Evolutionary conservation across 495 filamentous ascomycete species (phyloP).

Genomic region (Echria macrotheca): DNA sequence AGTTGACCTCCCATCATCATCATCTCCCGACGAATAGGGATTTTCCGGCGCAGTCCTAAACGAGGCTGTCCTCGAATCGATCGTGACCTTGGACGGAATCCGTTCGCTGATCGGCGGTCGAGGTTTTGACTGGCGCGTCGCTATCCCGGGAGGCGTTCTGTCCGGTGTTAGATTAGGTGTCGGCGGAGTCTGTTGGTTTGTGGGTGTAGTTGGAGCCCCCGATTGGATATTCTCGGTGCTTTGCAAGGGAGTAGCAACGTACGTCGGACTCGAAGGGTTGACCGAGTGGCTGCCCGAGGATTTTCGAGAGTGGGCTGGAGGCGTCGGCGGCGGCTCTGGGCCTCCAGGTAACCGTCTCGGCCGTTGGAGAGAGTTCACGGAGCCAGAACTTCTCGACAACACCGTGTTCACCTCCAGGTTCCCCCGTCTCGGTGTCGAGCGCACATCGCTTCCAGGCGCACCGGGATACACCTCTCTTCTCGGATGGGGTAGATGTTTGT

Average conservation of each 20-base stretch:
- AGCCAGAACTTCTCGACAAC: constrained; percentile 20
- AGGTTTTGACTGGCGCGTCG: constrained; percentile 29
- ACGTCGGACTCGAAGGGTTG: constrained; percentile 28
- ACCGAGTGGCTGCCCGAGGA: constrained; percentile 41
- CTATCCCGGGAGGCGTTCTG: constrained; percentile 58
- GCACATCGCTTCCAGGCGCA: constrained; percentile 9
- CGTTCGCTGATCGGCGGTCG: constrained; percentile 38
- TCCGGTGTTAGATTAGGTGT: constrained; percentile 69
- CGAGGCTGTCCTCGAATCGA: constrained; percentile 60
- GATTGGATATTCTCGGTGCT: constrained; percentile 27
- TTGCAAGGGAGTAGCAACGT: constrained; percentile 28
- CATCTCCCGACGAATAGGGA: constrained; percentile 56
- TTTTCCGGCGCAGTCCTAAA: constrained; percentile 67
- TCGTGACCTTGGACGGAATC: constrained; percentile 40
- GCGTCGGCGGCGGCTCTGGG: constrained; percentile 47
- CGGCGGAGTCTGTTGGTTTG: constrained; percentile 60
- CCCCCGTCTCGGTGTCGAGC: constrained; percentile 13
- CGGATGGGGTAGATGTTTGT: constrained; percentile 50
- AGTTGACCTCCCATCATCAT: constrained; percentile 42
- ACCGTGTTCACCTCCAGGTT: constrained; percentile 14
- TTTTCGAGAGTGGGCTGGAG: constrained; percentile 47
- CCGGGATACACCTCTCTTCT: constrained; percentile 23
- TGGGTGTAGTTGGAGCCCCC: constrained; percentile 48
- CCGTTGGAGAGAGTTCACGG: constrained; percentile 25
- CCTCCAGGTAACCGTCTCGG: constrained; percentile 27